Percentiles rank a stretch among this genome's conserved stretches.
Conservation (phyloP, 164 flowering plant species). For the Protea cynaroides region DNA sequence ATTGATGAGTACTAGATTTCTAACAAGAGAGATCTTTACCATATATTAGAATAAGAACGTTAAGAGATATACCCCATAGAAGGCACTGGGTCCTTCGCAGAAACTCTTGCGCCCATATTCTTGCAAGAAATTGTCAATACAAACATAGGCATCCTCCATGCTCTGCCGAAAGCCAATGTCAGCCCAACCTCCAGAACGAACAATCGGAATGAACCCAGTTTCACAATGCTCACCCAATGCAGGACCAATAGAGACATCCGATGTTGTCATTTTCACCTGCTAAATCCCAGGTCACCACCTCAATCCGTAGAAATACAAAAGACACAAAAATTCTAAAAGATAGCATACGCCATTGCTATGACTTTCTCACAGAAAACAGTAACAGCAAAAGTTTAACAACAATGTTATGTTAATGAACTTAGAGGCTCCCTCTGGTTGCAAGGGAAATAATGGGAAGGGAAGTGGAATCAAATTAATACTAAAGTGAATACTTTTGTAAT, state of each 20-base stretch:
- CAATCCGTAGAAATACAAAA: not conserved
- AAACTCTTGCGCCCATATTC: conserved; percentile 44
- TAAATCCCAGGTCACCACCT: conserved; percentile 12
- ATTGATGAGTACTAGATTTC: not conserved
- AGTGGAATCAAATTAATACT: too few species aligned
- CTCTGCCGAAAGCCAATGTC: conserved; percentile 70
- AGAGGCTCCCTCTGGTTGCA: too few species aligned
- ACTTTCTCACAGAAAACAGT: not conserved
- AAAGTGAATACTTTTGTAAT: too few species aligned
- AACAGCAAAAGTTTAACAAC: not conserved
- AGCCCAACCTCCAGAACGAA: conserved; percentile 94
- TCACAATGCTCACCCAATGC: conserved; percentile 20
- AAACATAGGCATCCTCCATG: conserved; percentile 87
- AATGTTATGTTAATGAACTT: not conserved
- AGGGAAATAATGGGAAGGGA: too few species aligned
- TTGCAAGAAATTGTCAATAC: conserved; percentile 51
- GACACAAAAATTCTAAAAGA: not conserved
- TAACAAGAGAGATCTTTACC: not conserved
- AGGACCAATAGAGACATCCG: conserved; percentile 34
- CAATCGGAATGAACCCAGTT: conserved; percentile 53
- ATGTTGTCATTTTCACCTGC: conserved; percentile 39
- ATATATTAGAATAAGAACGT: not conserved
- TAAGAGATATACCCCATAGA: conserved; percentile 70
- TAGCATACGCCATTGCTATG: not conserved
- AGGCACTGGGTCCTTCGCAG: conserved; percentile 57